A percentile compares a stretch with the other conserved stretches of the same genome.
These are phyloP conservation scores for Erucastrum elatum DNA, from an alignment of 345 rosid genomes.

Conservation along the genomic window DNA sequence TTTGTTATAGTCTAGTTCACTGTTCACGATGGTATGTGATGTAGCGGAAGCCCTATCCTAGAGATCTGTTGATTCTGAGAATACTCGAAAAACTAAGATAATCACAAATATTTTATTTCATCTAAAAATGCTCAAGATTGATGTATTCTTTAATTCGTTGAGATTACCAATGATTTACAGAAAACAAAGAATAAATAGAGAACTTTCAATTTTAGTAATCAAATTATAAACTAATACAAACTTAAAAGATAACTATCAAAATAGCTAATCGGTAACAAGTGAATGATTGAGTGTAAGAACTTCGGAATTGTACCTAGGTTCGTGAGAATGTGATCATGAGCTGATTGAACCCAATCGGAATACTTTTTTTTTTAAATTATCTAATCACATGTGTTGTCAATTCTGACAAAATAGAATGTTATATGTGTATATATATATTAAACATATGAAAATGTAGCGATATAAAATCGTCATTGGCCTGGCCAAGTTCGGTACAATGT, in stretches of 20 bases:
- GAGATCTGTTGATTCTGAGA: too few relatives aligned
- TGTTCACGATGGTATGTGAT: not conserved
- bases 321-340: not conserved
- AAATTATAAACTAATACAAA: too few relatives aligned
- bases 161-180: too few relatives aligned
- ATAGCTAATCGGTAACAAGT: too few relatives aligned
- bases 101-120: too few relatives aligned
- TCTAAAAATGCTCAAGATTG: too few relatives aligned
- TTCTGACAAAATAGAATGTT: not conserved
- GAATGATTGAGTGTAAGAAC: not conserved
- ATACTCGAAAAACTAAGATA: too few relatives aligned
- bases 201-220: too few relatives aligned
- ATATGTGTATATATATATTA: not conserved
- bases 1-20: not conserved
- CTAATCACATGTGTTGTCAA: not conserved
- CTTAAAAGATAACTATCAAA: too few relatives aligned
- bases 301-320: not conserved
- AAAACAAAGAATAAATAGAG: too few relatives aligned
- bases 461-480: slow-evolving; percentile 27
- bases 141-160: too few relatives aligned
- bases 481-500: slow-evolving; percentile 30
- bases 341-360: not conserved
- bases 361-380: not conserved
- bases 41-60: too few relatives aligned
- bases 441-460: not conserved